phyloP scores from a whole-genome alignment of 2,329 filamentous ascomycete genomes.

The Penicillium sumatraense region DNA sequence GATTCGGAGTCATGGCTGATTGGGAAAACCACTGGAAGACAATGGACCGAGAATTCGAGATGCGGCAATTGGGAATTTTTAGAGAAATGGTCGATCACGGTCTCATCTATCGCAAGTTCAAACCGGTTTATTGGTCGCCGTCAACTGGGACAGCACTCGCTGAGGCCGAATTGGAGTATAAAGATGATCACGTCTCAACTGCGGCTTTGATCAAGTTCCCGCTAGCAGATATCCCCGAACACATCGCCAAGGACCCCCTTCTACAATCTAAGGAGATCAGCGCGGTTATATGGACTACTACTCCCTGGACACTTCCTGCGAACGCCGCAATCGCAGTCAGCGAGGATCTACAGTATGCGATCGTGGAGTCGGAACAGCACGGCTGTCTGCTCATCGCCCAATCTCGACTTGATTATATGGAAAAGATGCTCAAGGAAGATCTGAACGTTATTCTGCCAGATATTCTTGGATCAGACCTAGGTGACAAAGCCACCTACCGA shows the following conservation, averaged over 20 bases:
- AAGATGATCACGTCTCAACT: conserved; percentile 63
- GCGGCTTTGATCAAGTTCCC: conserved; percentile 76
- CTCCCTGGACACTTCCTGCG: conserved; percentile 94
- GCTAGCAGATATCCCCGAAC: conserved; percentile 56
- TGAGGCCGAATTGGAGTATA: conserved; percentile 69
- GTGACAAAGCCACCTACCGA: conserved; percentile 65
- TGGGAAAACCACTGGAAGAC: conserved; percentile 67
- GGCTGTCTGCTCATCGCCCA: conserved; percentile 72
- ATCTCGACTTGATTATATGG: conserved; percentile 66
- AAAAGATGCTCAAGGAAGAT: conserved; percentile 56
- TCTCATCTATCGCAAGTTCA: conserved; percentile 64
- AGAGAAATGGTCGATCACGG: conserved; percentile 65
- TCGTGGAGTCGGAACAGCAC: conserved; percentile 63
- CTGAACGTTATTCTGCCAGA: conserved; percentile 57
- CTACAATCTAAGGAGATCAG: conserved; percentile 60
- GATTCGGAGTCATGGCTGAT: conserved; percentile 68
- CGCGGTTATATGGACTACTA: conserved; percentile 98
- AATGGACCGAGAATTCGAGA: conserved; percentile 65
- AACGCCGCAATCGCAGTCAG: conserved; percentile 89
- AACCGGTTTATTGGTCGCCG: conserved; percentile 70
- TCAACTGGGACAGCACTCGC: conserved; percentile 67
- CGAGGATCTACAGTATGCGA: conserved; percentile 71
- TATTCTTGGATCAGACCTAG: conserved; percentile 69
- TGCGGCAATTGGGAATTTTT: conserved; percentile 64
- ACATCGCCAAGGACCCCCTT: conserved; percentile 46